Evolutionary conservation across 1,139 yeast species (phyloP), one percentile per base, ranked within the genome.

Genomic region (Hansenula sp.): DNA sequence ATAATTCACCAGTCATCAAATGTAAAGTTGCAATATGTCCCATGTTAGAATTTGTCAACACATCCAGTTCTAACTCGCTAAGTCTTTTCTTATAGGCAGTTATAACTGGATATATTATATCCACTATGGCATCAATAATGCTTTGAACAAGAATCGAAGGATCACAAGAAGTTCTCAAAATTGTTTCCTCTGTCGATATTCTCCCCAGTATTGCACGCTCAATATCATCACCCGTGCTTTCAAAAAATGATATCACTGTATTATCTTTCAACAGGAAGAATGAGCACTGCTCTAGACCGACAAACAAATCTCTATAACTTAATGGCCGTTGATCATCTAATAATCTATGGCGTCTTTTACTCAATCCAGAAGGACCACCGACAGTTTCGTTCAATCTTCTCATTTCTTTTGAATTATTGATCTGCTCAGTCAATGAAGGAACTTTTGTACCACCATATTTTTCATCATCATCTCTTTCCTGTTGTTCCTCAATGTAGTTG

Each of bases 101-200:
- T n/a, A 85, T 70, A 36, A 84, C 75, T 8, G 79, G 79, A 50
- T 77, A 77, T 2, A 86, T 70, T 46, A 81, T 62, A 56, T 81
- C 83, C 9, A 77, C 80, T 21, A 70, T 62, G 3, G 79, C 70
- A 55, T 77, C 83, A n/a, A 77, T 53, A 10, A 77, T 64, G 3
- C 79, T 76, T 49, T 77, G 81, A 13, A 77, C 62, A 31, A 77
- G 60, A 19, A 75, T 66, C 0, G 78, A 71, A 0, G 79, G 65
- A 52, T 76, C 81, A 43, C 72, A 65, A 0, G 78, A 67, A 37
- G 72, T 74, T 38, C 81, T 59, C 34, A 77, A 52, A 36, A 76
- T 61, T 0, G 82, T 74, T 27, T 70, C 66, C 7, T 66, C 68
- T 0, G 75, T 61, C 33, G 67, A 58, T 31, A 77, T 61, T 30